These are phyloP conservation scores for Epichloe sp. DNA, from an alignment of 2,329 filamentous ascomycete species.

Conservation along the genomic window DNA sequence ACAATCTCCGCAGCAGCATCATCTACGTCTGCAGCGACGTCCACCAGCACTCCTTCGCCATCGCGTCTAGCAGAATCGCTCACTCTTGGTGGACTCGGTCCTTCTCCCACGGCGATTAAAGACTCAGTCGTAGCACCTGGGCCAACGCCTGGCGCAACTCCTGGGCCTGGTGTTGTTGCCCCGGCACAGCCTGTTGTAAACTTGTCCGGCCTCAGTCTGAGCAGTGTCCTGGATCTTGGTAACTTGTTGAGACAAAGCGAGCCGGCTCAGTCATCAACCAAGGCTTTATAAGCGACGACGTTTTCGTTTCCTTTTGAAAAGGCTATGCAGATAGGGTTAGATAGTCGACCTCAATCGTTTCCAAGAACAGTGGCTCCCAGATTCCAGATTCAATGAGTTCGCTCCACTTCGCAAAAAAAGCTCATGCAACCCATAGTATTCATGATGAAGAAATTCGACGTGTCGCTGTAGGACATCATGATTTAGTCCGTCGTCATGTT, in stretches of 20 bases:
- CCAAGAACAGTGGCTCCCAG: not conserved
- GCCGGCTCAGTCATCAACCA: not conserved
- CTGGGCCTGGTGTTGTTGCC: constrained; percentile 8
- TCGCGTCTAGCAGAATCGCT: not conserved
- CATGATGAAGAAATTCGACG: not conserved
- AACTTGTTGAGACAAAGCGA: constrained; percentile 17
- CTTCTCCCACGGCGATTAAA: not conserved
- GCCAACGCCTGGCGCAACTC: not conserved
- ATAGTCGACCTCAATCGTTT: not conserved
- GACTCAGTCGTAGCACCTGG: constrained; percentile 4
- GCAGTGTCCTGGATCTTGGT: constrained; percentile 30
- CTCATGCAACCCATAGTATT: not conserved
- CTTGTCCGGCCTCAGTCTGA: constrained; percentile 27
- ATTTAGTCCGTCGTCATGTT: not conserved
- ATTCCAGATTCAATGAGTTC: not conserved
- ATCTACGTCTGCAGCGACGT: constrained; percentile 2
- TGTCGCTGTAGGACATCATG: not conserved
- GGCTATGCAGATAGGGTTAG: not conserved
- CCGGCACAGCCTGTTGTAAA: constrained; percentile 19
- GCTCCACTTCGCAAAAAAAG: not conserved
- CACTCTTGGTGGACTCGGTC: not conserved
- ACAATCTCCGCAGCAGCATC: constrained; percentile 2
- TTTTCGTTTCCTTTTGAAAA: not conserved
- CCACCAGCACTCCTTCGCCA: not conserved
- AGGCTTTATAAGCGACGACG: not conserved